These are phyloP conservation scores for Macrotyloma uniflorum DNA, from an alignment of 306 rosid genomes.

Conservation along the genomic window DNA sequence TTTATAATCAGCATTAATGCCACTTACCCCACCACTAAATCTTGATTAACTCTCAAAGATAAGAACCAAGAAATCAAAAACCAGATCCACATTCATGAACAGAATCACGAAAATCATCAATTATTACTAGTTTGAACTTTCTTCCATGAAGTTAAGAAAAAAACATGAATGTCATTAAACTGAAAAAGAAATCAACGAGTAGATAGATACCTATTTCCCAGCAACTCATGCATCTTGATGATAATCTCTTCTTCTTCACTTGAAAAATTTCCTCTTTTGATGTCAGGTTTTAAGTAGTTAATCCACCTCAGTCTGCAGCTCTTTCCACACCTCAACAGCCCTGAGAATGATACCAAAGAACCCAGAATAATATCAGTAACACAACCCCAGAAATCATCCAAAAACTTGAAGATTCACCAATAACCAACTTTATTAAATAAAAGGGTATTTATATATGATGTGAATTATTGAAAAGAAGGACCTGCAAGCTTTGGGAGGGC, in stretches of 20 bases:
- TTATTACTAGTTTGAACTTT: not conserved
- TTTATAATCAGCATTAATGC: not conserved
- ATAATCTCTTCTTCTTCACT: conserved; percentile 71
- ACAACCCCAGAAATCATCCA: not conserved
- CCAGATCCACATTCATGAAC: not conserved
- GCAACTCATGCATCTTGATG: conserved; percentile 62
- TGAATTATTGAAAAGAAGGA: too few species aligned
- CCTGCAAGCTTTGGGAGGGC: conserved; percentile 91
- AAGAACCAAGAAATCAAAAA: not conserved
- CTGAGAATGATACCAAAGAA: conserved; percentile 35
- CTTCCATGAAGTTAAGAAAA: not conserved
- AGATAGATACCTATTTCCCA: conserved; percentile 67
- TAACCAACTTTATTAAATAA: too few species aligned
- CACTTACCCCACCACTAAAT: not conserved
- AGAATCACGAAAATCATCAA: too few species aligned
- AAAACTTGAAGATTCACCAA: not conserved
- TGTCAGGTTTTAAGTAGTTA: conserved; percentile 75
- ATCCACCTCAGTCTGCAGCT: conserved; percentile 88
- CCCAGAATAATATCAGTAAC: not conserved
- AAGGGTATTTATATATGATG: too few species aligned
- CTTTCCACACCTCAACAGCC: conserved; percentile 86
- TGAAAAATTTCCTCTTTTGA: conserved; percentile 86
- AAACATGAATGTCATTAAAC: not conserved
- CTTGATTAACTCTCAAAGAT: not conserved
- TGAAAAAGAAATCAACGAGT: not conserved